Evolutionary conservation across 495 filamentous ascomycete genomes (phyloP).

Genomic region (Penicillium antarcticum): DNA sequence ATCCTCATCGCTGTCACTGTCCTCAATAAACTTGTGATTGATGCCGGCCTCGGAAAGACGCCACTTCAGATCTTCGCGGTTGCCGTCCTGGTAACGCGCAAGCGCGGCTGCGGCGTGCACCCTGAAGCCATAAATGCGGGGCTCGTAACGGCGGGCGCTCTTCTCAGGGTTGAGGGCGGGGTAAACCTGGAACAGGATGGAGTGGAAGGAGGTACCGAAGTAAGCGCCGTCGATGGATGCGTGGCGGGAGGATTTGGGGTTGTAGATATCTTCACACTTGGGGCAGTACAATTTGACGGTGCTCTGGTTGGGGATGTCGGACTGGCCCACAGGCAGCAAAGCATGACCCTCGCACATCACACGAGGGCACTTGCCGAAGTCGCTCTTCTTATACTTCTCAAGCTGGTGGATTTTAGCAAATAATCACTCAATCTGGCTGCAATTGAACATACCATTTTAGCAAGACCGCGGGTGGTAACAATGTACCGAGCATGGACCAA

Average conservation of each 20-base stretch:
- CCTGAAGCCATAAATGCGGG: conserved; percentile 89
- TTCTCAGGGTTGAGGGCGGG: conserved; percentile 84
- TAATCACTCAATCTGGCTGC: not conserved
- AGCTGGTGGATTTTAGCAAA: conserved; percentile 53
- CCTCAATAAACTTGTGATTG: conserved; percentile 55
- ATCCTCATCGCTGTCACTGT: conserved; percentile 50
- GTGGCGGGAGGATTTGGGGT: conserved; percentile 96
- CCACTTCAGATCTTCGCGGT: conserved; percentile 74
- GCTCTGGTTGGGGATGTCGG: conserved; percentile 78
- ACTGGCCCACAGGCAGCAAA: conserved; percentile 87
- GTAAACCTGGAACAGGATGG: conserved; percentile 98
- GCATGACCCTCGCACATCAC: conserved; percentile 90
- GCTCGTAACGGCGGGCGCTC: conserved; percentile 79
- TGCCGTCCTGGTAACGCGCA: conserved; percentile 82
- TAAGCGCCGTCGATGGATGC: conserved; percentile 94
- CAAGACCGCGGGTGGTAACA: conserved; percentile 87
- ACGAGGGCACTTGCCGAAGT: conserved; percentile 97
- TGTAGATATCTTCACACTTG: conserved; percentile 97
- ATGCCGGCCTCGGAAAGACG: conserved; percentile 55
- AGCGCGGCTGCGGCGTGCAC: conserved; percentile 88
- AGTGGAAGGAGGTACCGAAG: conserved; percentile 97
- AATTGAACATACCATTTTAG: conserved; percentile 78
- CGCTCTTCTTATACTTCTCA: conserved; percentile 96
- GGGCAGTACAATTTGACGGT: conserved; percentile 96
- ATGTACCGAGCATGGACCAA: conserved; percentile 97